Evolutionary conservation across 176 grass and related monocot species (phyloP).

Genomic region (Musa troglodytarum): DNA sequence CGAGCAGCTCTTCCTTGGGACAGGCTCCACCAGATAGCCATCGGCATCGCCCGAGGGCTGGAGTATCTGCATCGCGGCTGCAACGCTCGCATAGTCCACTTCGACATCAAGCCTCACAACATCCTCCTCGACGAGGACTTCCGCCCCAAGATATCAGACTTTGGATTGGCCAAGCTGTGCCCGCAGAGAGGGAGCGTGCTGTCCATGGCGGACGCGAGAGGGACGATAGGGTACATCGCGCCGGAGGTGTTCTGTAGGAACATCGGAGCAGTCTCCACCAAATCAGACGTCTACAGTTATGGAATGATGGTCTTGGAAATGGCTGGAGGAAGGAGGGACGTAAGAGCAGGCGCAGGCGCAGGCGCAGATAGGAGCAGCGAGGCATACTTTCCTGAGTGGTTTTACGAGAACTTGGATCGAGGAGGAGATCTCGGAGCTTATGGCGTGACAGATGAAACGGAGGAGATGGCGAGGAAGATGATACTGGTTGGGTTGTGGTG

Average conservation of each 20-base stretch:
- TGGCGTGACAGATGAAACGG: not conserved
- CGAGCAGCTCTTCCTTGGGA: conserved; percentile 20
- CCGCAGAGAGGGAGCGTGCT: conserved; percentile 35
- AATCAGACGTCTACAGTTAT: conserved; percentile 62
- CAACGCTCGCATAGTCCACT: no score
- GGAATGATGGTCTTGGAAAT: not conserved
- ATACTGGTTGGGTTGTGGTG: not conserved
- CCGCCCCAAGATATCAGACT: conserved; percentile 1
- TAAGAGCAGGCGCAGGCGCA: not conserved
- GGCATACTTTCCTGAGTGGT: conserved; percentile 26
- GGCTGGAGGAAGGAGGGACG: not conserved
- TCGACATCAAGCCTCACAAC: no score
- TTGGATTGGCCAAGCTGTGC: conserved; percentile 49
- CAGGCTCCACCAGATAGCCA: conserved; percentile 17
- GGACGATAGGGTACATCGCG: no score
- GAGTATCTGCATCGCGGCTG: no score
- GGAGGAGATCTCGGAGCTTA: conserved; percentile 10
- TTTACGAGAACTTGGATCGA: conserved; percentile 35
- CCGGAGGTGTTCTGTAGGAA: conserved; percentile 11
- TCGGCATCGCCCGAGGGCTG: no score
- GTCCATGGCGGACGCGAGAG: conserved; percentile 2
- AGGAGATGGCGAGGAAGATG: conserved; percentile 29
- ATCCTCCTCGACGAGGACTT: no score
- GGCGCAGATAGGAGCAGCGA: conserved; percentile 19
- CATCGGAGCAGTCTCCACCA: conserved; percentile 39